Evolutionary conservation across 1,284 basidiomycete genomes (phyloP), one percentile per base, ranked within the genome.

Genomic region (Boletus mariae): DNA sequence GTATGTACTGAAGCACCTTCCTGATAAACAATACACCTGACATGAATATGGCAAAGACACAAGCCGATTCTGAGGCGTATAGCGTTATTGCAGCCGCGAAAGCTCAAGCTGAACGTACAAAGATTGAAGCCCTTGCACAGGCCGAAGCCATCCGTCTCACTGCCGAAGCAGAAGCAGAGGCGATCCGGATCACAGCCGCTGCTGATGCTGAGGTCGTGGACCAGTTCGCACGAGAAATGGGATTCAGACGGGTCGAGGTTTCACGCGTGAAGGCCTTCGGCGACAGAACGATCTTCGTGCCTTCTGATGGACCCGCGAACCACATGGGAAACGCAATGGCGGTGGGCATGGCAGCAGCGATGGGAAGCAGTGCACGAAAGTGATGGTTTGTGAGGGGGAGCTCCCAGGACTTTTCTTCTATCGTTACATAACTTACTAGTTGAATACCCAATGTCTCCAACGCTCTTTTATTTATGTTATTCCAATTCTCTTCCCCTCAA

Each of bases 1-100:
- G 80, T 82, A 56, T 10, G 67, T 59, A 23, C 17, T 3, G 1
- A n/a, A 7, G 17, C 4, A 8, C 44, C 32, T 35, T 40, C 5
- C 23, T 41, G 26, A 25, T 20, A 35, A 42, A 37, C 4, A 17
- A 43, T 3, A 28, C 25, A 6, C 10, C 45, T 68, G 9, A 70
- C 49, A 41, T 43, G 48, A 5, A 8, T 41, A 6, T 37, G 43
- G 29, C 23, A 41, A 41, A 82, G 79, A 82, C 87, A 0, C 74
- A 85, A 69, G 83, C 87, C 11, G 88, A 91, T 64, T 76, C 85
- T 1, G 80, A 87, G 48, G 89, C 87, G 0, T 90, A 90, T 65
- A 73, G 77, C 47, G 74, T 87, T 54, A 79, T 90, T 51, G 80
- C 87, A 4, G 83, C 80, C 6, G 89, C 90, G 4, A 85, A 84